Evolutionary conservation across 73 alveolate species (phyloP), one percentile per base, ranked within the genome.

Genomic region (Effrenium voratum): DNA sequence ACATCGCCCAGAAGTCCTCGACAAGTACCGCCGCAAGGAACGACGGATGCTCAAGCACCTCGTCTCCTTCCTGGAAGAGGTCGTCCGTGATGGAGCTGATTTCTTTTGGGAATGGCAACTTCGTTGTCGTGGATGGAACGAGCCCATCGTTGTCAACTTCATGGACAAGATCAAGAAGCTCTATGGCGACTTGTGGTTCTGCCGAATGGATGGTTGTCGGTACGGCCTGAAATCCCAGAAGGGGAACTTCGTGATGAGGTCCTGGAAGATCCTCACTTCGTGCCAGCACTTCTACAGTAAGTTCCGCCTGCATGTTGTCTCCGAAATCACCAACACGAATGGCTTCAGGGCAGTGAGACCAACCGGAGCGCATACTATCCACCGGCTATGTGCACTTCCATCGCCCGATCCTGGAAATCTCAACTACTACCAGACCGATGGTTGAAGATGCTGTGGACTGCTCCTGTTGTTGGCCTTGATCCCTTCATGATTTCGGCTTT

Each of bases 161-260:
- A 0, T 66, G 1, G 45, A 57, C n/a, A 30, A 57, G 72, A 1
- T 57, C 5, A 57, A 57, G 3, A 30, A 22, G 5, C 22, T 66
- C 43, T 22, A 0, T 2, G 0, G 38, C 2, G 79, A 66, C 43
- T 28, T 66, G 22, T 16, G 49, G 43, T 13, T 28, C n/a, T 66
- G 79, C 2, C 79, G 79, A 0, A 66, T 66, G 16, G 79, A 66
- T 66, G 79, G 79, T 66, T 66, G 79, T 66, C 79, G 79, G 10
- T 66, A 66, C 79, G 43, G 40, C 2, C 45, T 66, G 43, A 66
- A 66, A 2, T 24, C 43, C 32, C 43, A 30, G 38, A 2, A 34
- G 15, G 79, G 79, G 3, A 16, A 4, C 32, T 66, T 66, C 44
- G 43, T 66, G 44, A 24, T 24, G 79, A 66, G 32, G 40, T 30